These are phyloP conservation scores for Globisporangium carolinianum DNA, from an alignment of 352 stramenopile species.

Conservation along the genomic window DNA sequence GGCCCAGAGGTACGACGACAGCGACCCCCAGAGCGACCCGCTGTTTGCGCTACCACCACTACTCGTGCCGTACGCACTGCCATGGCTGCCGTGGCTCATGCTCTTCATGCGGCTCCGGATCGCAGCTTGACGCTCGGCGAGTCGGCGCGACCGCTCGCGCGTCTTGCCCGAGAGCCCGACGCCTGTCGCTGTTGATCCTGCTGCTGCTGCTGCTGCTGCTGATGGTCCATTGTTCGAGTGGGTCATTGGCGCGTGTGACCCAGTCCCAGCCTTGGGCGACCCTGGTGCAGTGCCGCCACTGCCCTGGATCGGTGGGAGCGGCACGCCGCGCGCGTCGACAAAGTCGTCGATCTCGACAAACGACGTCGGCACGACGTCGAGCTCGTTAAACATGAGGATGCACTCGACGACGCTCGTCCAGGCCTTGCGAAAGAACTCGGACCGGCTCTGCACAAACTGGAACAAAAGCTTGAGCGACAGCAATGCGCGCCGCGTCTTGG, in stretches of 20 bases:
- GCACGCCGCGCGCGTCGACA: slow-evolving; percentile 75
- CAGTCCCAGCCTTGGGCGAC: slow-evolving; percentile 10
- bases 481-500: slow-evolving; percentile 70
- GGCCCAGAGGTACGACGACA: slow-evolving; percentile 80
- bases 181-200: slow-evolving; percentile 8
- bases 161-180: slow-evolving; percentile 73
- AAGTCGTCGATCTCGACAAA: slow-evolving; percentile 88
- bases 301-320: slow-evolving; percentile 67
- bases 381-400: slow-evolving; percentile 85
- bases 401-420: slow-evolving; percentile 82
- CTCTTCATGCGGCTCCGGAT: slow-evolving; percentile 79
- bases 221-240: slow-evolving; percentile 13
- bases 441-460: slow-evolving; percentile 78
- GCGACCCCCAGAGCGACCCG: slow-evolving; percentile 72
- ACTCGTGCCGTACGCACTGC: slow-evolving; percentile 33
- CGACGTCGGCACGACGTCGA: slow-evolving; percentile 77
- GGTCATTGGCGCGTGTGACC: neutral
- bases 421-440: slow-evolving; percentile 69
- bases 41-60: slow-evolving; percentile 22
- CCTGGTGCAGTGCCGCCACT: neutral
- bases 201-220: slow-evolving; percentile 1
- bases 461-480: slow-evolving; percentile 78
- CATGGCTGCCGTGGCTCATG: slow-evolving; percentile 53
- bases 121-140: slow-evolving; percentile 74
- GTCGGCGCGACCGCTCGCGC: slow-evolving; percentile 63